phyloP scores from a whole-genome alignment of 2,329 filamentous ascomycete species.

The Fusarium sp. region DNA sequence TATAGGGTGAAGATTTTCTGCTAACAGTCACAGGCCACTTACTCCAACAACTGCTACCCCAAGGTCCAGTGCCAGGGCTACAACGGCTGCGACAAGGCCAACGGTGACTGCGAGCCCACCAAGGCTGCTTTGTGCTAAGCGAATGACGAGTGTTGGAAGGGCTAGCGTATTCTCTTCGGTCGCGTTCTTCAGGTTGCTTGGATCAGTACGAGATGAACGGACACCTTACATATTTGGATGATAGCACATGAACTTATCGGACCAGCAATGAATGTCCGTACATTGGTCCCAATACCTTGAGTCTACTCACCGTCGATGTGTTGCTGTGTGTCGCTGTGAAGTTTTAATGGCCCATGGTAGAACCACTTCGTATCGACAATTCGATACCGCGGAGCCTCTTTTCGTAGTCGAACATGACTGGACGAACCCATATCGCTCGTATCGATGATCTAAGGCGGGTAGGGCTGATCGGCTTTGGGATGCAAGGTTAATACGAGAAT shows the following conservation, averaged over 20 bases:
- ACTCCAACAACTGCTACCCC: slow-evolving; percentile 44
- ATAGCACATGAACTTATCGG: background rate
- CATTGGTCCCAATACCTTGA: background rate
- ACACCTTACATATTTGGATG: slow-evolving; percentile 1
- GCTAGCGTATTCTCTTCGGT: slow-evolving; percentile 1
- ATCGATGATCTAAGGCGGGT: background rate
- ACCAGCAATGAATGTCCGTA: background rate
- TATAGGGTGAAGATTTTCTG: background rate
- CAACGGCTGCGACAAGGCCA: slow-evolving; percentile 44
- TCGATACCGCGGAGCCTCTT: background rate
- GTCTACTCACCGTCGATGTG: background rate
- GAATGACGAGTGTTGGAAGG: background rate
- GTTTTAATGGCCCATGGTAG: background rate
- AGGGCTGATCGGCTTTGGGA: background rate
- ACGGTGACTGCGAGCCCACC: slow-evolving; percentile 42
- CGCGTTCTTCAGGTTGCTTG: background rate
- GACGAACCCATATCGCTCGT: background rate
- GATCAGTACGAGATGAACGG: background rate
- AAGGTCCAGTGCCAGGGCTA: slow-evolving; percentile 44
- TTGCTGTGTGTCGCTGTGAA: background rate
- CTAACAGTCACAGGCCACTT: slow-evolving; percentile 37
- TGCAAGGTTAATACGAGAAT: background rate
- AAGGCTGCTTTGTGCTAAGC: slow-evolving; percentile 46
- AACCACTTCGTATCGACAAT: background rate
- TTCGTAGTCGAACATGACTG: background rate